These are phyloP conservation scores for Didymella sp. DNA, from an alignment of 2,329 filamentous ascomycete species.

Conservation along the genomic window DNA sequence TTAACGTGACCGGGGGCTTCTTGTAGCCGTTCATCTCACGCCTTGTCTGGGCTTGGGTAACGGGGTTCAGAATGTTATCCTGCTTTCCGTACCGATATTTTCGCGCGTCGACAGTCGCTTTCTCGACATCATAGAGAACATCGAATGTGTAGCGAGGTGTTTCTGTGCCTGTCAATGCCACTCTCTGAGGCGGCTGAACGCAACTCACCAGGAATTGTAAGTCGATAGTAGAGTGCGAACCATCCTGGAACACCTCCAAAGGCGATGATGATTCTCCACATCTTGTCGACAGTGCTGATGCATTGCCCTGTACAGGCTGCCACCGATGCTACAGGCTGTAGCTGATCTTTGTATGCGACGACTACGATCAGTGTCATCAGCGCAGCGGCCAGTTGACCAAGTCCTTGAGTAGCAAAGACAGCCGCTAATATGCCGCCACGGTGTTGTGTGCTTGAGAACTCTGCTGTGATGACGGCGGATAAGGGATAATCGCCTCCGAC, in stretches of 20 bases:
- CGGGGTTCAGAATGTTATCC: conserved; percentile 67
- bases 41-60: conserved; percentile 66
- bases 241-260: conserved; percentile 81
- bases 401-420: conserved; percentile 87
- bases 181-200: background rate
- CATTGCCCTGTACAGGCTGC: conserved; percentile 69
- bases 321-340: conserved; percentile 60
- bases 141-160: conserved; percentile 90
- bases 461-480: conserved; percentile 82
- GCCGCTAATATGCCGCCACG: conserved; percentile 86
- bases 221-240: conserved; percentile 82
- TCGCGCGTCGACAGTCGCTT: conserved; percentile 71
- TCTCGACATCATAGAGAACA: conserved; percentile 70
- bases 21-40: conserved; percentile 46
- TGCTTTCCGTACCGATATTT: conserved; percentile 73
- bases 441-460: conserved; percentile 87
- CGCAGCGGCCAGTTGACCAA: conserved; percentile 78
- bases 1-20: conserved; percentile 39
- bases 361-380: conserved; percentile 78
- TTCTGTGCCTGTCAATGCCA: conserved; percentile 55
- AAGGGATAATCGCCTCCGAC: conserved; percentile 64
- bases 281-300: conserved; percentile 78
- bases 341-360: conserved; percentile 71
- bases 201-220: conserved; percentile 71
- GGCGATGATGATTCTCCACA: conserved; percentile 83